These are phyloP conservation scores for Phytopythium delawarense DNA, from an alignment of 352 stramenopile species.

Conservation along the genomic window DNA sequence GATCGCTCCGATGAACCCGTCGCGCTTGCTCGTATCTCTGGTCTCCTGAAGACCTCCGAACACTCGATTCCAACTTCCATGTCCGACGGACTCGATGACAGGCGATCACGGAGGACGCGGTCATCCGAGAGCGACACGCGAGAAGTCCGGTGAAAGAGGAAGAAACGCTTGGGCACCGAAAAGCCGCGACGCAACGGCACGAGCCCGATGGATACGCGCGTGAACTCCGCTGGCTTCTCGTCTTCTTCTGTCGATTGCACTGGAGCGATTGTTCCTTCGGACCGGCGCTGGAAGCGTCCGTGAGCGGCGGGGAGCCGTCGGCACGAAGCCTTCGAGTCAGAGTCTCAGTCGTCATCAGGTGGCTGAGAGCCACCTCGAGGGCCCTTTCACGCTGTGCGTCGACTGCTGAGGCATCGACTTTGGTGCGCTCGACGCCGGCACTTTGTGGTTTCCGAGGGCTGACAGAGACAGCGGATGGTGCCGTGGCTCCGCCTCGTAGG, in stretches of 20 bases:
- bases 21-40: no score
- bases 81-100: no score
- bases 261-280: no score
- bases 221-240: background rate
- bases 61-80: no score
- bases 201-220: background rate
- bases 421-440: no score
- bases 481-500: background rate
- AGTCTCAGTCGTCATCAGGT: background rate
- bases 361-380: no score
- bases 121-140: no score
- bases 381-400: no score
- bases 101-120: background rate
- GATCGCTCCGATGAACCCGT: no score
- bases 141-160: background rate
- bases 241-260: background rate
- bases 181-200: background rate
- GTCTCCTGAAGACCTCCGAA: no score
- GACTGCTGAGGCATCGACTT: background rate
- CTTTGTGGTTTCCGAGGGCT: background rate
- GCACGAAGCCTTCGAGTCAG: background rate
- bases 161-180: background rate
- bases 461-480: background rate
- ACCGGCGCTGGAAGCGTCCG: background rate
- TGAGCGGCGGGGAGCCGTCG: background rate